phyloP scores from a whole-genome alignment of 139 green algal species.

The Micractinium sp. region DNA sequence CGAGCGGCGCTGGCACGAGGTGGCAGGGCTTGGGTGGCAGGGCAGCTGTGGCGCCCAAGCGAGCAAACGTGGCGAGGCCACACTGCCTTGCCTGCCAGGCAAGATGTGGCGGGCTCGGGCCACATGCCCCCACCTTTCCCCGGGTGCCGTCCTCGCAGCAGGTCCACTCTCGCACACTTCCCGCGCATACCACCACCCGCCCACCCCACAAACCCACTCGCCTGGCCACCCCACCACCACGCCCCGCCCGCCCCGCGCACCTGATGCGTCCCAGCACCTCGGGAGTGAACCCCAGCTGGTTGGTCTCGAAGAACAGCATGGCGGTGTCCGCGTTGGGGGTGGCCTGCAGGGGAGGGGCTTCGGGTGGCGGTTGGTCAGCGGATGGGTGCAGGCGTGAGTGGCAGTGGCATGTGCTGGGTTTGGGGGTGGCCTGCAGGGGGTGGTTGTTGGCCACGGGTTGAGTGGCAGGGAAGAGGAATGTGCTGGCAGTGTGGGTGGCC shows the following conservation, averaged over 20 bases:
- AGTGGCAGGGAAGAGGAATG: too few species aligned
- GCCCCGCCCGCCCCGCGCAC: not conserved
- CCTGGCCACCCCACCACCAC: not conserved
- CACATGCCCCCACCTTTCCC: too few species aligned
- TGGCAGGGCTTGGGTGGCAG: not conserved
- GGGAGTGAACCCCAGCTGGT: slow-evolving; percentile 75
- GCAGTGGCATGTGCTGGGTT: too few species aligned
- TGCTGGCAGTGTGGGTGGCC: too few species aligned
- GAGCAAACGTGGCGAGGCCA: not conserved
- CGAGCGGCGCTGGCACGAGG: too few species aligned
- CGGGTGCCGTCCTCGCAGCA: too few species aligned
- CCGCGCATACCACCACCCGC: not conserved
- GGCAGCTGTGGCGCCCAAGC: not conserved
- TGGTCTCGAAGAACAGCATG: slow-evolving; percentile 88
- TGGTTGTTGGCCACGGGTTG: too few species aligned
- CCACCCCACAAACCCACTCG: too few species aligned
- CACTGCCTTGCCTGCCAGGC: not conserved
- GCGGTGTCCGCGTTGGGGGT: slow-evolving; percentile 76
- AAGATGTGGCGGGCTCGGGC: too few species aligned
- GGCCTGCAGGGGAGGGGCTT: slow-evolving; percentile 53
- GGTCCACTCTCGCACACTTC: not conserved
- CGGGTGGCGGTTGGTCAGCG: not conserved
- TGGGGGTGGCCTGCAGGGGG: too few species aligned
- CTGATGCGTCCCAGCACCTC: slow-evolving; percentile 93
- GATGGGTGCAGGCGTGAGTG: not conserved